A percentile compares a stretch with the other conserved stretches of the same genome.
Evolutionary conservation across 345 rosid species (phyloP).

Genomic region (Salix udensis): DNA sequence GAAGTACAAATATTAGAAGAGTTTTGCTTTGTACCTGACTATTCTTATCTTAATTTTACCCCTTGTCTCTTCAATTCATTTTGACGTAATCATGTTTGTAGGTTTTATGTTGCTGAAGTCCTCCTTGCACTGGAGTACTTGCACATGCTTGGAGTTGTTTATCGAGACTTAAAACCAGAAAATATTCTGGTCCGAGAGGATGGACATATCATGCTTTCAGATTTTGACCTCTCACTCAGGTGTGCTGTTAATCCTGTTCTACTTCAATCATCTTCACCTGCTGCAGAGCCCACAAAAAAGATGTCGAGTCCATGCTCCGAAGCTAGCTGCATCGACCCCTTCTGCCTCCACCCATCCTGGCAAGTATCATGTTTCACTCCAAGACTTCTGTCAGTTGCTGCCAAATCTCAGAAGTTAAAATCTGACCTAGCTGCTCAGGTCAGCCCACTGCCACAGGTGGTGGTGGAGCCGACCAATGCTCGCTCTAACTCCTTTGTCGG

Average conservation of each 20-base stretch:
- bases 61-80: slow-evolving; percentile 8
- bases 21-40: background rate
- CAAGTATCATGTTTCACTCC: slow-evolving; percentile 83
- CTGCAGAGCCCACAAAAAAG: slow-evolving; percentile 38
- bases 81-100: slow-evolving; percentile 24
- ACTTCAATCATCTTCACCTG: slow-evolving; percentile 45
- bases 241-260: slow-evolving; percentile 50
- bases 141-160: slow-evolving; percentile 84
- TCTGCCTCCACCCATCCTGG: slow-evolving; percentile 73
- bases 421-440: slow-evolving; percentile 54
- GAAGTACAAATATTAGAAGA: background rate
- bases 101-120: slow-evolving; percentile 76
- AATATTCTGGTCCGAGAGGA: slow-evolving; percentile 73
- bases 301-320: slow-evolving; percentile 64
- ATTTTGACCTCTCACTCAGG: slow-evolving; percentile 72
- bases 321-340: slow-evolving; percentile 70
- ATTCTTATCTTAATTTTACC: background rate
- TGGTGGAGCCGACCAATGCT: slow-evolving; percentile 74
- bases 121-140: slow-evolving; percentile 74
- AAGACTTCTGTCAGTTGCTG: slow-evolving; percentile 52
- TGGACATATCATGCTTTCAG: slow-evolving; percentile 85
- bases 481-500: slow-evolving; percentile 82
- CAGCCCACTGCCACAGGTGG: slow-evolving; percentile 63
- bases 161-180: slow-evolving; percentile 78
- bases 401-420: slow-evolving; percentile 56